phyloP scores from a whole-genome alignment of 768 basidiomycete genomes.

The Rhizopogon vulgaris region DNA sequence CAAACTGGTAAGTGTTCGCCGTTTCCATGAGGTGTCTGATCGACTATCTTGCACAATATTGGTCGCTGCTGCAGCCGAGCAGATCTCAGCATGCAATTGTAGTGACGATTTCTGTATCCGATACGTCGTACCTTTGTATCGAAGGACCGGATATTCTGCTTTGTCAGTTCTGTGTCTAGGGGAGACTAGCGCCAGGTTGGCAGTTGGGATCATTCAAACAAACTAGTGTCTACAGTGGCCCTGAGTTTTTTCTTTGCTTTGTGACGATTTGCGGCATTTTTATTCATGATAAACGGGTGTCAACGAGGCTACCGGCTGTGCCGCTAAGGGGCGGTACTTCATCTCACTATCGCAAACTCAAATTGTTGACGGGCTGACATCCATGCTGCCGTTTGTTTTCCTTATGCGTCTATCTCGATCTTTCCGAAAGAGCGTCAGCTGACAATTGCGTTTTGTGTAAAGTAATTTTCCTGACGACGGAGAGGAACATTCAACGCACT shows the following conservation, averaged over 20 bases:
- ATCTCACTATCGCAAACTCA: slow-evolving; percentile 12
- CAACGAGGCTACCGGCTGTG: slow-evolving; percentile 23
- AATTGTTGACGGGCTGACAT: slow-evolving; percentile 15
- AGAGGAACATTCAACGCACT: slow-evolving; percentile 1
- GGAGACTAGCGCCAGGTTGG: not conserved
- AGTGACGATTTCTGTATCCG: not conserved
- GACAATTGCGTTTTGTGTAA: slow-evolving; percentile 10
- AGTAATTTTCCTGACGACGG: slow-evolving; percentile 16
- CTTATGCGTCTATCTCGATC: slow-evolving; percentile 20
- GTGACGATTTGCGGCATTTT: slow-evolving; percentile 5
- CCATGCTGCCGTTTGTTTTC: slow-evolving; percentile 9
- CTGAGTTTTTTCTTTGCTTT: slow-evolving; percentile 16
- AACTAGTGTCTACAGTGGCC: slow-evolving; percentile 16
- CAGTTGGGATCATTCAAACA: not conserved
- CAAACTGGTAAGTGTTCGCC: not conserved
- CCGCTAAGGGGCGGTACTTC: slow-evolving; percentile 14
- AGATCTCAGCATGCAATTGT: not conserved
- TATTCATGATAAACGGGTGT: slow-evolving; percentile 4
- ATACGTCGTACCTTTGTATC: not conserved
- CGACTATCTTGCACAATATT: not conserved
- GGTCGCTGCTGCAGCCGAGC: not conserved
- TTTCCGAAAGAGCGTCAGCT: slow-evolving; percentile 15
- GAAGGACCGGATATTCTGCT: not conserved
- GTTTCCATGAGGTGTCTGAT: slow-evolving; percentile 1
- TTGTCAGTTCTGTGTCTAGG: not conserved